A percentile compares a stretch with the other conserved stretches of the same genome.
These are phyloP conservation scores for Annulohypoxylon nitens DNA, from an alignment of 495 filamentous ascomycete genomes.

Conservation along the genomic window DNA sequence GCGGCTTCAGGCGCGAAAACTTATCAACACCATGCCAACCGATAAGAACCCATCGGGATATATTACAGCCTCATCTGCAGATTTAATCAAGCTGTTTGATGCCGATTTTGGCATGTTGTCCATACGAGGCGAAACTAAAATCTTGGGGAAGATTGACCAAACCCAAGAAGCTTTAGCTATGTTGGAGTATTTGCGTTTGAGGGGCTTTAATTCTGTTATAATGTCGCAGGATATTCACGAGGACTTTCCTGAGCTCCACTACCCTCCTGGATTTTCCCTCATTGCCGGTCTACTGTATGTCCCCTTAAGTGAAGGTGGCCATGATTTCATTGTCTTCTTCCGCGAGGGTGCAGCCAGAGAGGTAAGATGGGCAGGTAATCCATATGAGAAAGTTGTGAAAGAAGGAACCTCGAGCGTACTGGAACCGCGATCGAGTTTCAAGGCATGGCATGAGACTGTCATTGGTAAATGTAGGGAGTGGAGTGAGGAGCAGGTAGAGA, in stretches of 20 bases:
- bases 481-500: conserved; percentile 83
- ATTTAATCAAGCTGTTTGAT: conserved; percentile 86
- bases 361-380: conserved; percentile 95
- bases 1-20: conserved; percentile 81
- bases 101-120: conserved; percentile 90
- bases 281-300: conserved; percentile 89
- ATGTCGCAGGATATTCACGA: conserved; percentile 80
- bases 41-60: conserved; percentile 89
- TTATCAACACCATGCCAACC: conserved; percentile 83
- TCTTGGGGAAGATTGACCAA: conserved; percentile 79
- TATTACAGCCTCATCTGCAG: conserved; percentile 91
- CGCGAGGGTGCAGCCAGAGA: conserved; percentile 81
- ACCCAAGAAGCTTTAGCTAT: conserved; percentile 88
- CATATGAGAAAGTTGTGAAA: conserved; percentile 81
- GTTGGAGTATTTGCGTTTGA: conserved; percentile 86
- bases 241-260: conserved; percentile 88
- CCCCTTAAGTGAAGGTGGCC: conserved; percentile 79
- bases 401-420: conserved; percentile 77
- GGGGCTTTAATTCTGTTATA: conserved; percentile 80
- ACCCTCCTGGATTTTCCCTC: conserved; percentile 80
- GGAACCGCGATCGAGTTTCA: conserved; percentile 83
- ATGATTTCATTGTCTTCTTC: conserved; percentile 94
- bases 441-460: conserved; percentile 81
- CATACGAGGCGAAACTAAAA: conserved; percentile 89
- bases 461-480: conserved; percentile 80